Base-by-base conservation (phyloP, 116 monocot genomes). In the Dioscorea cayenensis region DNA sequence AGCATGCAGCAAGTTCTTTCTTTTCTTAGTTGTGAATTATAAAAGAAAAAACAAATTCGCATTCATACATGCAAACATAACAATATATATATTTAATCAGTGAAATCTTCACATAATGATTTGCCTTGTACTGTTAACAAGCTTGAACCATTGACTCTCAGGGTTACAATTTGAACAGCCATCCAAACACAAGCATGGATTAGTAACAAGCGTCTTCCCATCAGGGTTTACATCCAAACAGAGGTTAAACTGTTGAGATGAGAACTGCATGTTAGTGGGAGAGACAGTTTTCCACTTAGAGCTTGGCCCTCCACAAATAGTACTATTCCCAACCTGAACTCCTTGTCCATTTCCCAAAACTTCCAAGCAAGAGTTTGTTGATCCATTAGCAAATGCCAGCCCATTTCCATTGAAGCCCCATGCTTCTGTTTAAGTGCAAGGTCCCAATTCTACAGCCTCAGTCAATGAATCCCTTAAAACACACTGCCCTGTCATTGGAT, bases 401-500 rank as follows among this genome's bases (percentile, higher is more conserved):
- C 0, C 19, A 55, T 55, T 1, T 19, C 4, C 52, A 55, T 55
- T 19, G 52, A 55, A 55, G 52, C 52, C 18, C 52, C 52, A 55
- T 14, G 52, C 52, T 55, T 55, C 52, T 55, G 52, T 17, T 14
- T 55, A 1, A 14, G 2, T 17, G 52, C 52, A 55, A 19, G 52
- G 19, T 14, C 52, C 52, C 52, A 55, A 19, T 17, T 55, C 19
- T 19, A 55, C 52, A 17, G 14, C 18, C 52, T 14, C 19, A 19
- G 1, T 55, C 0, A 55, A 19, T 14, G 14, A 1, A 11, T 55
- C 14, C 19, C 52, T 55, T 17, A 55, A 19, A 4, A 83, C 23
- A 60, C 86, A 86, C 27, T 58, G 62, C 25, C 86, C 83, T 27
- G 66, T 82, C 23, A 65, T 32, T 3, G 86, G 80, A 22, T 86